Percentiles rank a stretch among this genome's conserved stretches.
These are phyloP conservation scores for Linum trigynum DNA, from an alignment of 345 rosid species.

Conservation along the genomic window DNA sequence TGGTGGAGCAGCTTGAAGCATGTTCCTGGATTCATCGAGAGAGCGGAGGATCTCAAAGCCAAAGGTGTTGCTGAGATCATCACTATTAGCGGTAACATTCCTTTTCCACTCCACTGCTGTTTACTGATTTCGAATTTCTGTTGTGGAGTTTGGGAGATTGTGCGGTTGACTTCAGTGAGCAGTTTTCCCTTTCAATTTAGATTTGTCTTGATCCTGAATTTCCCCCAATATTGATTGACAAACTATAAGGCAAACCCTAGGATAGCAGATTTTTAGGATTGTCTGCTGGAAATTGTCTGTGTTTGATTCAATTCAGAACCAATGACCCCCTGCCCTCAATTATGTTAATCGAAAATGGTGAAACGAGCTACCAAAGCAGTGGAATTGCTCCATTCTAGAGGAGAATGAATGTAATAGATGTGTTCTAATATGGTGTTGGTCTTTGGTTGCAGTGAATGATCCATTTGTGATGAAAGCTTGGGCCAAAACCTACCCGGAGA, in stretches of 20 bases:
- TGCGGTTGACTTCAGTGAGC: background rate
- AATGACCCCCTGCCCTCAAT: background rate
- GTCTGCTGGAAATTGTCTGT: background rate
- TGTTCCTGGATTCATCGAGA: conserved; percentile 92
- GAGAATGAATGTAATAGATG: background rate
- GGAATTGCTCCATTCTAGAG: background rate
- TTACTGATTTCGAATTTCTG: background rate
- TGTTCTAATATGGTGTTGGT: background rate
- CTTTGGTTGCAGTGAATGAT: conserved; percentile 58
- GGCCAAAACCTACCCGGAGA: conserved; percentile 88
- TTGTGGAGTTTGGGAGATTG: background rate
- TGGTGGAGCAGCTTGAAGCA: conserved; percentile 57
- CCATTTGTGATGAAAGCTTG: conserved; percentile 97
- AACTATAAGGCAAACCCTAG: too few relatives aligned
- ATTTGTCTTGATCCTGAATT: conserved; percentile 1
- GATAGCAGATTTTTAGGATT: background rate
- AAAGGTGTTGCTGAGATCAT: conserved; percentile 77
- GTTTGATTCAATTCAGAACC: background rate
- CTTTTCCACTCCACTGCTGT: background rate
- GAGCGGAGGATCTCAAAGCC: conserved; percentile 66
- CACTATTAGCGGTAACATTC: conserved; percentile 62
- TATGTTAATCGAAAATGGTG: background rate
- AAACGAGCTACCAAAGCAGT: background rate
- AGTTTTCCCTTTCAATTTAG: background rate
- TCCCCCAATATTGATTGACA: too few relatives aligned